Percentiles rank a stretch among this genome's conserved stretches.
phyloP scores from a whole-genome alignment of 768 basidiomycete genomes.

The Lentinus tigrinus region DNA sequence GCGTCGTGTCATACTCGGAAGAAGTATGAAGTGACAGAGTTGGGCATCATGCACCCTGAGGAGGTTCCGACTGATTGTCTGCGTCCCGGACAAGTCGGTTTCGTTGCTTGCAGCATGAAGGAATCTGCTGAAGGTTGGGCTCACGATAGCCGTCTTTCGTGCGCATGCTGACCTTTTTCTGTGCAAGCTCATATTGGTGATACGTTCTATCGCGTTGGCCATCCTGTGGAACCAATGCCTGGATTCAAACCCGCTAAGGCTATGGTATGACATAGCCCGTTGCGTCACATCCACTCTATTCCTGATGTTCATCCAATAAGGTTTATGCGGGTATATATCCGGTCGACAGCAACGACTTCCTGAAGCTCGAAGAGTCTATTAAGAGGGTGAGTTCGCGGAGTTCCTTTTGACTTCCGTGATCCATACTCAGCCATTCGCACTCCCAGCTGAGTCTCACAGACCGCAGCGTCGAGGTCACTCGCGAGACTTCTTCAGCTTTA shows the following conservation, averaged over 20 bases:
- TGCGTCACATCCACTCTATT: not conserved
- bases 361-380: constrained; percentile 94
- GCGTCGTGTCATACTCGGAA: constrained; percentile 81
- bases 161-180: not conserved
- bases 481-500: constrained; percentile 90
- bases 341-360: constrained; percentile 85
- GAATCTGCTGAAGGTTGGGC: constrained; percentile 83
- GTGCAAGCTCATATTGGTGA: constrained; percentile 86
- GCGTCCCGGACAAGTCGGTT: constrained; percentile 82
- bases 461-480: constrained; percentile 84
- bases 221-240: constrained; percentile 76
- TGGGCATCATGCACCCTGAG: constrained; percentile 89
- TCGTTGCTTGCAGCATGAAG: constrained; percentile 96
- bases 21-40: constrained; percentile 84
- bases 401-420: constrained; percentile 1
- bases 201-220: constrained; percentile 77
- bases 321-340: constrained; percentile 96
- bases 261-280: too few species aligned
- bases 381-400: constrained; percentile 58
- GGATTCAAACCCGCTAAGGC: constrained; percentile 92
- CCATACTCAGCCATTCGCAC: not conserved
- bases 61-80: constrained; percentile 72
- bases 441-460: constrained; percentile 78
- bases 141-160: not conserved
- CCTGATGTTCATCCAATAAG: constrained; percentile 35